Conservation (phyloP, 495 filamentous ascomycete species). For the Aspergillus haitiensis region DNA sequence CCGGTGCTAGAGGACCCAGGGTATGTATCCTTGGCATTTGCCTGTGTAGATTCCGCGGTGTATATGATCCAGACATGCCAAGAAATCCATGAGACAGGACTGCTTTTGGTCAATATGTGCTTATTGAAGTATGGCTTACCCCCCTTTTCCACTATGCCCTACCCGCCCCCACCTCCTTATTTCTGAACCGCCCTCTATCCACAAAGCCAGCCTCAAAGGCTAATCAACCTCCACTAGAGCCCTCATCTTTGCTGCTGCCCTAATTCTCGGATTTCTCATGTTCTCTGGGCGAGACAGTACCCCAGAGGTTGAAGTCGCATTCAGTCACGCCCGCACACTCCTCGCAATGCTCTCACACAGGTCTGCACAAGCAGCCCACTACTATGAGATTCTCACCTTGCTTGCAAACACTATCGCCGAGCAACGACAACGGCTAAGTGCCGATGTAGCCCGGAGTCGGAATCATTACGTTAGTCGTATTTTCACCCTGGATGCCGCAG, state of each 20-base stretch:
- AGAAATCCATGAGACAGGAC: not conserved
- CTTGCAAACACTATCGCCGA: slow-evolving; percentile 35
- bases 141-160: no score
- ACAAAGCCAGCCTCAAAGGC: not conserved
- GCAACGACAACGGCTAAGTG: slow-evolving; percentile 35
- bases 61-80: not conserved
- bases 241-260: slow-evolving; percentile 16
- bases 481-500: no score
- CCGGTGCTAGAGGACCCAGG: not conserved
- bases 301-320: slow-evolving; percentile 29
- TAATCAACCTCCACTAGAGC: slow-evolving; percentile 11
- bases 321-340: slow-evolving; percentile 32
- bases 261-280: slow-evolving; percentile 23
- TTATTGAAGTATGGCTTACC: not conserved
- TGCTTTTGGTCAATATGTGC: not conserved
- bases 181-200: no score
- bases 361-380: slow-evolving; percentile 45
- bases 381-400: slow-evolving; percentile 37
- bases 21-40: not conserved
- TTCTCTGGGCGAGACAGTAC: slow-evolving; percentile 1
- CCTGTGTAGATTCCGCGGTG: not conserved
- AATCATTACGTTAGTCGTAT: no score
- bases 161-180: no score
- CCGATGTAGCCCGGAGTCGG: no score
- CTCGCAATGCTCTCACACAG: slow-evolving; percentile 35